Base-by-base conservation (phyloP, 345 rosid genomes). In the Dipteronia sinensis region DNA sequence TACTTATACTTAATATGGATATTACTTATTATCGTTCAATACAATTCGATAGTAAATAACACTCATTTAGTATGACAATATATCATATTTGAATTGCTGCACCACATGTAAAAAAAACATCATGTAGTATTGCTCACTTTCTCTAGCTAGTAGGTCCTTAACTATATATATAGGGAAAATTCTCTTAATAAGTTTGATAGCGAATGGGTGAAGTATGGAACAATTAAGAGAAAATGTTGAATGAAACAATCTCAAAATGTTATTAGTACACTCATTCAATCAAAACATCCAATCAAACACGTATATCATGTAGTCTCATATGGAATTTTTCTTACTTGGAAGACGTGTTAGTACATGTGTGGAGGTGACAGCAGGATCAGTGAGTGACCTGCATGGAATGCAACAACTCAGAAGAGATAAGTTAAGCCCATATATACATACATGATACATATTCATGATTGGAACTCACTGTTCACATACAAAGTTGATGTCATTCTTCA, bases 381-480 rank as follows among this genome's bases (percentile, higher is more conserved):
- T 4, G n/a, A 53, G 31, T 23, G 82, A 67, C 27, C 66, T 40
- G 40, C 79, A 69, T 65, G 56, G 64, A 78, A 55, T 73, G 66
- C 56, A 27, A 67, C 67, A 67, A 19, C 31, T 15, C 27, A 63
- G 71, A 10, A 63, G 29, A 67, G 76, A 56, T 55, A 42, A 77
- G 68, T 4, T 51, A 53, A 16, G 8, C 3, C 40, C 22, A 1
- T 12, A 34, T 34, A 34, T 34, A 34, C 6, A 34, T 34, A 4
- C 38, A 34, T 34, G 2, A 34, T 15, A 23, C 9, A 17, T 16
- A 19, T 53, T 16, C 29, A 71, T 85, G 77, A 78, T 85, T 80
- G 79, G 49, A 76, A 65, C 23, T 74, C 51, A 81, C 88, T 83
- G 86, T 85, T 85, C 83, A 66, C 68, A 16, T 69, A 4, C 62